Conservation (phyloP, 768 basidiomycete genomes). For the Termitomyces bulborhizus region DNA sequence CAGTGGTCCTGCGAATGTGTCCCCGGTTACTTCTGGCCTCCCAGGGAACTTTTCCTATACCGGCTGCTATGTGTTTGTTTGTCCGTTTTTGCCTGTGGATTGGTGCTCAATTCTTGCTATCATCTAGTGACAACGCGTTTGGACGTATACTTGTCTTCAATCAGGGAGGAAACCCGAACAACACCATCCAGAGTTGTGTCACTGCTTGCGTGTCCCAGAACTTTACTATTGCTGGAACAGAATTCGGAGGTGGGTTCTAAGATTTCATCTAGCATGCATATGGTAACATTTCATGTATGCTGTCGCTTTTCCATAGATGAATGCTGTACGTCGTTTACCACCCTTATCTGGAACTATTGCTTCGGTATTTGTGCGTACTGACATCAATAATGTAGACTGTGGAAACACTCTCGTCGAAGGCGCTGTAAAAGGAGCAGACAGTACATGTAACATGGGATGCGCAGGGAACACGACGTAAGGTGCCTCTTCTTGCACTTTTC, state of each 20-base stretch:
- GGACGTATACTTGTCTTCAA: constrained; percentile 49
- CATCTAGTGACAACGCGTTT: constrained; percentile 43
- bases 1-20: constrained; percentile 27
- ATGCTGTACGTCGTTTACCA: constrained; percentile 33
- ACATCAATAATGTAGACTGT: constrained; percentile 43
- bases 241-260: constrained; percentile 43
- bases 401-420: constrained; percentile 60
- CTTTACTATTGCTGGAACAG: constrained; percentile 64
- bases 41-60: constrained; percentile 53
- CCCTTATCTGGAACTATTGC: too few relatives aligned
- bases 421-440: constrained; percentile 41
- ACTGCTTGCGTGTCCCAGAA: constrained; percentile 45
- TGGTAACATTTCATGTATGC: constrained; percentile 3
- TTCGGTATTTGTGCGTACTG: neutral
- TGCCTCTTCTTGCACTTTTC: constrained; percentile 1
- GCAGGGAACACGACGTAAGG: constrained; percentile 60
- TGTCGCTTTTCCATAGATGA: constrained; percentile 20
- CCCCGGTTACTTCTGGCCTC: constrained; percentile 46
- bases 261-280: constrained; percentile 17
- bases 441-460: constrained; percentile 70
- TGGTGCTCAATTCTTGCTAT: neutral
- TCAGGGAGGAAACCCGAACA: constrained; percentile 20
- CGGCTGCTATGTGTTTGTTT: constrained; percentile 58
- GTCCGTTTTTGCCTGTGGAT: neutral
- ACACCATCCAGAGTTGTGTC: constrained; percentile 64